These are phyloP conservation scores for Solanum arcanum DNA, from an alignment of 257 asterid species.

Conservation along the genomic window DNA sequence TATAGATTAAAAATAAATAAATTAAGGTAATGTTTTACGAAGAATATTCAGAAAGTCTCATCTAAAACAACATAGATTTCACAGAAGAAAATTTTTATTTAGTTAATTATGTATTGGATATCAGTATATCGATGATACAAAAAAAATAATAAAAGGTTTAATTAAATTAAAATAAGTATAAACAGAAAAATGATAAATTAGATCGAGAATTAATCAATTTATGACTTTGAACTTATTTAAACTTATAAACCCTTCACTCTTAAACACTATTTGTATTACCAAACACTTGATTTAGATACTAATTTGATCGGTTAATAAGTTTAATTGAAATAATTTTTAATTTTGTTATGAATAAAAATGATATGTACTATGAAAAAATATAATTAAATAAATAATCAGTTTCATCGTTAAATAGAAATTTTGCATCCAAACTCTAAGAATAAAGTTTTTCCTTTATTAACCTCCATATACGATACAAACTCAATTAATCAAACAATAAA, in stretches of 20 bases:
- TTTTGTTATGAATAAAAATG: neutral
- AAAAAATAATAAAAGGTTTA: no score
- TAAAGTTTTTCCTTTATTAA: neutral
- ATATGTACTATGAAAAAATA: neutral
- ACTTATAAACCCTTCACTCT: neutral
- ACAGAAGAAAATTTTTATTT: no score
- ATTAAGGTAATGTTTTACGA: no score
- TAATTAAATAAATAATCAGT: accelerated
- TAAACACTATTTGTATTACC: neutral
- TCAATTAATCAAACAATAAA: neutral
- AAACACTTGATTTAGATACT: neutral
- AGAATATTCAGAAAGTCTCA: no score
- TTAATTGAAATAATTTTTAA: neutral
- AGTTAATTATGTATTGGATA: no score
- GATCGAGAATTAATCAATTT: neutral
- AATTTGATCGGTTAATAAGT: neutral
- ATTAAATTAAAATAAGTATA: neutral
- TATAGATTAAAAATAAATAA: no score
- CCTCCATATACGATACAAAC: neutral
- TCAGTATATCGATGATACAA: no score
- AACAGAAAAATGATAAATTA: neutral
- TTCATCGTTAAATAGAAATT: neutral
- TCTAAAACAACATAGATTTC: no score
- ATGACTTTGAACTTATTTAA: neutral
- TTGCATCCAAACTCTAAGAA: accelerated